Evolutionary conservation across 331 rosid species (phyloP).

Genomic region (Ulmus americana): DNA sequence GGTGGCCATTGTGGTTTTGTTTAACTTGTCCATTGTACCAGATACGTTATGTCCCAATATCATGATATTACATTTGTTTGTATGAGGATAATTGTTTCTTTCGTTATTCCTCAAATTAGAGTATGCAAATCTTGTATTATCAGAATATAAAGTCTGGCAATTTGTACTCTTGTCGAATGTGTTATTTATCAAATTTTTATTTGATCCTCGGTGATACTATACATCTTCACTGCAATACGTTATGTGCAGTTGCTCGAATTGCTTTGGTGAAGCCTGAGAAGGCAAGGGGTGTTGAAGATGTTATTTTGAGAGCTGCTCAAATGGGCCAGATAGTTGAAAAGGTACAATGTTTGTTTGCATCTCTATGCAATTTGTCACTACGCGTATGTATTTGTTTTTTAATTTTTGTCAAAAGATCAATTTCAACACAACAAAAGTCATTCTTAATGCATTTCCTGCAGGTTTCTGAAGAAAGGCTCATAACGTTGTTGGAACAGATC

Average conservation of each 20-base stretch:
- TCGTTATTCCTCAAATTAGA: neutral
- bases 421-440: slow-evolving; percentile 1
- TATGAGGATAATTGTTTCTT: neutral
- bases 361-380: neutral
- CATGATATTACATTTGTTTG: neutral
- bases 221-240: neutral
- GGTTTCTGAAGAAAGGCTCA: slow-evolving; percentile 96
- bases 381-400: neutral
- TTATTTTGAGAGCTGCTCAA: slow-evolving; percentile 84
- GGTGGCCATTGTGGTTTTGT: neutral
- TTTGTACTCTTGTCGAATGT: neutral
- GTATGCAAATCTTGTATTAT: neutral
- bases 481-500: slow-evolving; percentile 89
- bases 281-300: slow-evolving; percentile 97
- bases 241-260: slow-evolving; percentile 75
- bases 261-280: slow-evolving; percentile 99
- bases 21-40: neutral
- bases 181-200: no score
- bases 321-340: slow-evolving; percentile 83
- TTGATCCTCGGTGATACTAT: neutral
- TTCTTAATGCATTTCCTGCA: slow-evolving; percentile 24
- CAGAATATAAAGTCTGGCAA: no score
- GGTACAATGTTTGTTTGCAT: slow-evolving; percentile 32
- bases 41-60: neutral
- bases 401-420: slow-evolving; percentile 1